Base-by-base conservation (phyloP, 345 rosid species). In the Eucalyptus cladocalyx region DNA sequence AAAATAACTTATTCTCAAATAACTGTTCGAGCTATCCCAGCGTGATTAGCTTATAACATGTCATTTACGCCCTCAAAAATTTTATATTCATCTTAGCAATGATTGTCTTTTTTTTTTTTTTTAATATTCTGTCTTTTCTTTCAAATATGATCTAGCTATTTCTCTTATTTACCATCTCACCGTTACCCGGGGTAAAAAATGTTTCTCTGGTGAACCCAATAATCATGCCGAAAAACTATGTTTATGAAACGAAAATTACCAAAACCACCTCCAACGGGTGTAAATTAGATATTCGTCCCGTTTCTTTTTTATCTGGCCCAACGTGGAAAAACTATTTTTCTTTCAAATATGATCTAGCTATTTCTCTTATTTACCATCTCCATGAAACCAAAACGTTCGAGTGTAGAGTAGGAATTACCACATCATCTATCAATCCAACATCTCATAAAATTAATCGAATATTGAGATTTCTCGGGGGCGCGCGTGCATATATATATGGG, bases 401-500 rank as follows among this genome's bases (percentile, higher is more conserved):
- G n/a, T n/a, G n/a, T n/a, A n/a, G n/a, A n/a, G n/a, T n/a, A n/a
- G n/a, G n/a, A 58, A 58, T 11, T 23, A 26, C 65, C n/a, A 26
- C 65, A 26, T 26, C 30, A 58, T 58, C 3, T 26, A 58, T 58
- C 65, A 58, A 58, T 26, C 7, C n/a, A 58, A 23, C 65, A 26
- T 58, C 14, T 26, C 65, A 58, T 24, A 58, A 26, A 58, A 58
- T 26, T 26, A 26, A 60, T 26, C 7, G 15, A 60, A 26, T 60
- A 26, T 11, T 28, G n/a, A 26, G 67, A 53, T 53, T 53, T 53
- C 23, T 7, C 2, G 9, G 56, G 56, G 54, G 8, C 23, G 2
- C 9, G 2, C 9, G 12, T 8, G 1, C 19, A 2, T 0, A 6
- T 6, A 50, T 6, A 19, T 53, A 19, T 53, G 15, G 58, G 58